These are phyloP conservation scores for Fremontodendron californicum DNA, from an alignment of 345 rosid genomes.

Conservation along the genomic window DNA sequence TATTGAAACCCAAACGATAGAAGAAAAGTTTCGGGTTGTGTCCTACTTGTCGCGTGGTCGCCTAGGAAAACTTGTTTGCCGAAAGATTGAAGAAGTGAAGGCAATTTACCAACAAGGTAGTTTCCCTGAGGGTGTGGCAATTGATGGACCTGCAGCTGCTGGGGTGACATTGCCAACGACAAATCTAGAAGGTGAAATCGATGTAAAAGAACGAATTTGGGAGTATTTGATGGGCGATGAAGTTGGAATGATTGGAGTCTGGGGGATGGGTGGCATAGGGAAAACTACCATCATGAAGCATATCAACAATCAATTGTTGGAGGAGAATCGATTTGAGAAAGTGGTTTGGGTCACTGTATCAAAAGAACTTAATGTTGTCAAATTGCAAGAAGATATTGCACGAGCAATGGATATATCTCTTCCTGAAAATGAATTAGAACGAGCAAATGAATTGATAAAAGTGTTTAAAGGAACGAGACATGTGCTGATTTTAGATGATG, in stretches of 20 bases:
- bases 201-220: neutral
- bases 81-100: neutral
- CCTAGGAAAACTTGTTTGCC: neutral
- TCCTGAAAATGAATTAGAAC: neutral
- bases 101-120: neutral
- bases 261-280: neutral
- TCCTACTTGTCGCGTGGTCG: neutral
- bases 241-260: neutral
- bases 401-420: too few relatives aligned
- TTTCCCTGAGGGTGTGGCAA: neutral
- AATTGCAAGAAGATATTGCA: neutral
- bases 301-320: neutral
- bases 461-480: neutral
- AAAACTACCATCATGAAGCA: neutral
- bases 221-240: neutral
- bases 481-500: neutral
- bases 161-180: neutral
- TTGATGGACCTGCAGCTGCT: neutral
- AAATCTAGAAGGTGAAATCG: neutral
- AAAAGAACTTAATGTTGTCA: neutral
- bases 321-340: neutral
- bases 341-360: neutral
- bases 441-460: neutral
- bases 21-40: neutral
- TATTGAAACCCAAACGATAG: neutral